Percentiles rank a stretch among this genome's conserved stretches.
phyloP scores from a whole-genome alignment of 352 stramenopile species.

The Globisporangium spiculum region DNA sequence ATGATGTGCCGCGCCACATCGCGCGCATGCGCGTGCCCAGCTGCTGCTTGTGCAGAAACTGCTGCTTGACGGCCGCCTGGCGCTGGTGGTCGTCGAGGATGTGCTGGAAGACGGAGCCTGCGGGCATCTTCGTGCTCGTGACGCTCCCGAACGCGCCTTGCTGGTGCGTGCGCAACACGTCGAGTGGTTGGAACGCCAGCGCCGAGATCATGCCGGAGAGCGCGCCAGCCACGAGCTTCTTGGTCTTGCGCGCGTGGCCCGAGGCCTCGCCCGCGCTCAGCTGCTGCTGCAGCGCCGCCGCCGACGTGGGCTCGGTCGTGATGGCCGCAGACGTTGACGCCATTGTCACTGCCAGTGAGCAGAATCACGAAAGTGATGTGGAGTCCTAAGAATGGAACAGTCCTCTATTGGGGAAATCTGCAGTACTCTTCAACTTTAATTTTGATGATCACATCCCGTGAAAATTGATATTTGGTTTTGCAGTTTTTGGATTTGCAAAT shows the following conservation, averaged over 20 bases:
- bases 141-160: slow-evolving; percentile 66
- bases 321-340: slow-evolving; percentile 8
- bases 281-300: neutral
- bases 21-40: slow-evolving; percentile 38
- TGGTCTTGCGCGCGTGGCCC: slow-evolving; percentile 46
- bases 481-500: neutral
- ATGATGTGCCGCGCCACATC: slow-evolving; percentile 82
- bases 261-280: slow-evolving; percentile 7
- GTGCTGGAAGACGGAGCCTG: slow-evolving; percentile 11
- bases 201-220: slow-evolving; percentile 78
- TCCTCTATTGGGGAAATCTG: neutral
- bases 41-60: slow-evolving; percentile 17
- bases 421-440: too few species aligned
- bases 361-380: neutral
- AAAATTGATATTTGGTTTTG: too few species aligned
- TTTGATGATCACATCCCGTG: too few species aligned
- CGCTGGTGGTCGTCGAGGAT: slow-evolving; percentile 7
- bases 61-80: slow-evolving; percentile 9
- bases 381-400: neutral
- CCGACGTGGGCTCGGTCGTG: neutral
- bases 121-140: neutral
- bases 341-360: slow-evolving; percentile 14
- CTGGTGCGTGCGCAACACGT: slow-evolving; percentile 83
- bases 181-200: slow-evolving; percentile 81
- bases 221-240: slow-evolving; percentile 68